Conservation (phyloP, 257 asterid species). For the Jacaranda copaia region DNA sequence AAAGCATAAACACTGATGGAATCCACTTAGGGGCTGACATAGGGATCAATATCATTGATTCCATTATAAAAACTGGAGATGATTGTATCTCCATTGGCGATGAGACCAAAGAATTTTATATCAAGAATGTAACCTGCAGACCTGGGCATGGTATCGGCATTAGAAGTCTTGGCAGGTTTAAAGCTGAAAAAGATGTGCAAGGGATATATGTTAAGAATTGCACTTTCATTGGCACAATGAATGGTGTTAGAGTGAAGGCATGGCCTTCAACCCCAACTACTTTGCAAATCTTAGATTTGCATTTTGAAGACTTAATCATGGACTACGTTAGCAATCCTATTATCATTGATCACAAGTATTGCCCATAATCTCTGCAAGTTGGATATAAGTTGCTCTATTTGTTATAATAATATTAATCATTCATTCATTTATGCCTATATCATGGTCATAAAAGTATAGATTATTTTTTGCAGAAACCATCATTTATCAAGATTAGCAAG, state of each 20-base stretch:
- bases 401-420: no score
- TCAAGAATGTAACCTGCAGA: slow-evolving; percentile 45
- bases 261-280: slow-evolving; percentile 48
- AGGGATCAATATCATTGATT: no score
- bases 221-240: no score
- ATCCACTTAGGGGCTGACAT: no score
- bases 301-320: slow-evolving; percentile 42
- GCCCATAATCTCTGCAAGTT: no score
- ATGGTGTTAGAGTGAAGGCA: no score
- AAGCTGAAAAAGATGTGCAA: no score
- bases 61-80: no score
- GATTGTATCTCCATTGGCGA: slow-evolving; percentile 48
- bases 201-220: no score
- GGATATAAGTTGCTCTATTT: neutral
- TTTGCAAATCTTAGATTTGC: slow-evolving; percentile 34
- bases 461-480: slow-evolving; percentile 31
- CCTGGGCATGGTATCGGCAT: slow-evolving; percentile 51
- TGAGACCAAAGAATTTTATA: slow-evolving; percentile 28
- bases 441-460: neutral
- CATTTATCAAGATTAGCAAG: slow-evolving; percentile 36
- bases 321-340: slow-evolving; percentile 43
- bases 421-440: neutral
- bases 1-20: no score
- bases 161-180: no score
- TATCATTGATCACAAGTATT: neutral